Percentiles rank a stretch among this genome's conserved stretches.
Evolutionary conservation across 1,284 basidiomycete species (phyloP).

Genomic region (Pseudozyma flocculosa): DNA sequence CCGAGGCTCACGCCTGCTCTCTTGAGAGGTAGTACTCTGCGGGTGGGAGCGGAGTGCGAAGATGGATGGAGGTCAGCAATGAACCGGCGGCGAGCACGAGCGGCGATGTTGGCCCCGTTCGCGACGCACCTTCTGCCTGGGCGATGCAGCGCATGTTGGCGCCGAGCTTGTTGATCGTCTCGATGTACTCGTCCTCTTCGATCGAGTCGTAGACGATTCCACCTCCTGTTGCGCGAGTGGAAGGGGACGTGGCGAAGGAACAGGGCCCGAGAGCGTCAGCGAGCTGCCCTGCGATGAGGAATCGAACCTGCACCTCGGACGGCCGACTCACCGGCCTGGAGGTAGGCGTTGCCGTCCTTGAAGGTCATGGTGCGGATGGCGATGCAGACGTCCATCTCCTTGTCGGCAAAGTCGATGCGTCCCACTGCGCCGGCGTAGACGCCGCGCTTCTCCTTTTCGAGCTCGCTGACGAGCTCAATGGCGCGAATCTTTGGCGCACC

Average conservation of each 20-base stretch:
- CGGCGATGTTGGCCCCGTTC: too few relatives aligned
- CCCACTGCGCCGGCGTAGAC: constrained; percentile 98
- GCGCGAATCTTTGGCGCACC: constrained; percentile 99
- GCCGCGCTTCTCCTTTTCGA: constrained; percentile 87
- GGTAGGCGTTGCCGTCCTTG: constrained; percentile 86
- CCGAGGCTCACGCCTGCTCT: too few relatives aligned
- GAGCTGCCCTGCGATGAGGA: too few relatives aligned
- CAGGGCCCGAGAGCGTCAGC: too few relatives aligned
- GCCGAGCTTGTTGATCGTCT: constrained; percentile 92
- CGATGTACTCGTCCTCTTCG: constrained; percentile 93
- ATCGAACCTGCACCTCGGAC: too few relatives aligned
- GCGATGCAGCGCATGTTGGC: constrained; percentile 84
- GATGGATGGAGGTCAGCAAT: too few relatives aligned
- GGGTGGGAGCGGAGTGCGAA: too few relatives aligned
- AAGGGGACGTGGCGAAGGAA: too few relatives aligned
- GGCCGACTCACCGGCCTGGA: constrained; percentile 71
- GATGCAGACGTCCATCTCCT: constrained; percentile 98
- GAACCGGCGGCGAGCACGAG: too few relatives aligned
- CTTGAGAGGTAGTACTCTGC: too few relatives aligned
- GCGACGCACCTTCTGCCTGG: constrained; percentile 69
- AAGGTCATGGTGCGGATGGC: constrained; percentile 98
- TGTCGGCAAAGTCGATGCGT: constrained; percentile 89
- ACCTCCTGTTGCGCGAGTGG: constrained; percentile 72
- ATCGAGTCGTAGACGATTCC: constrained; percentile 97
- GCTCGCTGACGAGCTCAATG: constrained; percentile 83